Base-by-base conservation (phyloP, 805 yeast genomes). In the Schwanniomyces occidentalis region DNA sequence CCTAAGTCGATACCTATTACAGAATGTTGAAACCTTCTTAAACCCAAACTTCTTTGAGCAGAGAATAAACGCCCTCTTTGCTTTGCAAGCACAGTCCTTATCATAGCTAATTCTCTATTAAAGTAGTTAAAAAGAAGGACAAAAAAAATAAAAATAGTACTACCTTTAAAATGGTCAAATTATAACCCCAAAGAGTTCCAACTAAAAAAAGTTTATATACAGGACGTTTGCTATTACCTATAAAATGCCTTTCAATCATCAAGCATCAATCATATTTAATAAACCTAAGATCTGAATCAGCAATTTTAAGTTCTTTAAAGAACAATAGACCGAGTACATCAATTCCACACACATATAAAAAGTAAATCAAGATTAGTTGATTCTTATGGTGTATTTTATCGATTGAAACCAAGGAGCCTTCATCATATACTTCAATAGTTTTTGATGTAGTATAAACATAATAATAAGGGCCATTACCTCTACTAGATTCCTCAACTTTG, bases 1-100 rank as follows among this genome's bases (percentile, higher is more conserved):
- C 95, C 95, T 37, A 85, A 61, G 59, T 85, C 95, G 44, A 85
- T 85, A 38, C 95, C 95, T 32, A 83, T 76, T 4, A 83, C 88
- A 9, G 53, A 40, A 34, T 53, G 60, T 21, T 49, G 52, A 37
- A 38, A 35, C 4, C 59, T 42, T 8, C 28, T 27, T 6, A 12
- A 20, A 20, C 9, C 7, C 9, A 20, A 9, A 20, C 9, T 8
- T 9, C 9, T 20, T 20, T 7, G 9, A 9, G 7, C 9, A 8
- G 22, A 20, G 16, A 8, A 12, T 4, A 16, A 16, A 7, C 19
- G 12, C 16, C 8, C 16, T 10, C 34, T 22, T 14, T 17, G 27
- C 3, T 8, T 19, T 16, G 24, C 14, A 22, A 27, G 9, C 19
- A 17, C 8, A 14, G 22, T 8, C 15, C 30, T 29, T 29, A 14